Evolutionary conservation across 2,329 filamentous ascomycete species (phyloP), one percentile per base, ranked within the genome.

Genomic region (Grosmannia huntii): DNA sequence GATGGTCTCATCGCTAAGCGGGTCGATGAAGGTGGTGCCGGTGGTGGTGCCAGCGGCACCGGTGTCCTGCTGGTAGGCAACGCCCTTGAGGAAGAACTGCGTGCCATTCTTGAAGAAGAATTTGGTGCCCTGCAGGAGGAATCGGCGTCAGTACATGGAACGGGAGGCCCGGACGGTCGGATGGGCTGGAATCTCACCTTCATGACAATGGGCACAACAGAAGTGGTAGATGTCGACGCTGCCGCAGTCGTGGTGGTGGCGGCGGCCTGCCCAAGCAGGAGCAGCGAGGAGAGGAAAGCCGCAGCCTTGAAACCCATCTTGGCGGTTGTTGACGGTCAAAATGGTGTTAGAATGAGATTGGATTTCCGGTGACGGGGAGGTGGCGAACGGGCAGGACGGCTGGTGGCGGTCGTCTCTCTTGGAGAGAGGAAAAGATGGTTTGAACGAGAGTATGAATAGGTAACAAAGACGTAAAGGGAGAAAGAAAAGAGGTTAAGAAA

Each of bases 1-100:
- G 65, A 75, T 72, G 38, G 76, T 73, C 59, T 75, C 73, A 68
- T 95, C 83, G 65, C 89, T 80, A 48, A 99, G 83, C 60, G 94
- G 92, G 69, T 99, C 94, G 62, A 77, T 80, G 77, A 91, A 97
- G 62, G 77, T 77, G 58, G 72, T 70, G 60, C 68, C 70, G 57
- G 55, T n/a, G 16, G 70, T 76, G 57, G 76, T 75, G 61, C 83
- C 80, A 56, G 78, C 79, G 56, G 80, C 76, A 63, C 76, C 77
- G 63, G 77, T 77, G 66, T 92, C 88, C 76, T 91, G 84, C 78
- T 99, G 94, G 76, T 99, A 99, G 65, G 94, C 94, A 66, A 99
- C 79, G 75, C 94, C 94, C 73, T 87, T 89, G 72, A 97, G 89
- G 79, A 84, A 95, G 75, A 81, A 81, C 67, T 81, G 76, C 21